phyloP scores from a whole-genome alignment of 768 basidiomycete species.

The Cantharellus anzutake region DNA sequence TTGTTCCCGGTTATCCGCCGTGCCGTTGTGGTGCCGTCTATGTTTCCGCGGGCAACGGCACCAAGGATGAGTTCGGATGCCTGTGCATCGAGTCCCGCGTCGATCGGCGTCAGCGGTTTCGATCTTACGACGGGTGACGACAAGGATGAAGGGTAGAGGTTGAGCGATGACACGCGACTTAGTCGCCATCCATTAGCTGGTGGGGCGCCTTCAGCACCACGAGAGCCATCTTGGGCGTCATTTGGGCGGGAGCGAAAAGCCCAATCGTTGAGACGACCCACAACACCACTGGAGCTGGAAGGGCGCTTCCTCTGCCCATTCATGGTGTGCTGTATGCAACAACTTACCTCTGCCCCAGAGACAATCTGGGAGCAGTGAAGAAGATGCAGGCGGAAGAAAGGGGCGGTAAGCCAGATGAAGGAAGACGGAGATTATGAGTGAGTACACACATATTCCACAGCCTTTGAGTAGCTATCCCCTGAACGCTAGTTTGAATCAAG shows the following conservation, averaged over 20 bases:
- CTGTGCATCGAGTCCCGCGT: constrained; percentile 26
- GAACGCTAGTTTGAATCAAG: neutral
- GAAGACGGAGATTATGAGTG: neutral
- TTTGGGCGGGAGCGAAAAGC: neutral
- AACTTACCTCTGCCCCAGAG: neutral
- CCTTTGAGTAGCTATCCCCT: neutral
- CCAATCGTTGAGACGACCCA: neutral
- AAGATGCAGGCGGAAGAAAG: neutral
- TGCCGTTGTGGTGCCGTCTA: constrained; percentile 1
- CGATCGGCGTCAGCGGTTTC: neutral
- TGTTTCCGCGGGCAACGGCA: constrained; percentile 28
- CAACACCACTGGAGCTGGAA: neutral
- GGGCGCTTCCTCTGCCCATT: neutral
- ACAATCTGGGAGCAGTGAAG: neutral
- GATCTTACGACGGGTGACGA: neutral
- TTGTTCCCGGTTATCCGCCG: constrained; percentile 13
- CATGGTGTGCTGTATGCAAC: neutral
- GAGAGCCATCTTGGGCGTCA: neutral
- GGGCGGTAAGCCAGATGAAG: neutral
- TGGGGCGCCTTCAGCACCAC: neutral
- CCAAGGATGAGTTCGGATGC: constrained; percentile 26
- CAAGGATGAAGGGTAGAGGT: neutral
- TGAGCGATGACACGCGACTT: neutral
- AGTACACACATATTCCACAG: neutral
- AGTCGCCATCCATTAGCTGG: neutral